Conservation (phyloP, 2,329 filamentous ascomycete species). For the Fusarium duplospermum region DNA sequence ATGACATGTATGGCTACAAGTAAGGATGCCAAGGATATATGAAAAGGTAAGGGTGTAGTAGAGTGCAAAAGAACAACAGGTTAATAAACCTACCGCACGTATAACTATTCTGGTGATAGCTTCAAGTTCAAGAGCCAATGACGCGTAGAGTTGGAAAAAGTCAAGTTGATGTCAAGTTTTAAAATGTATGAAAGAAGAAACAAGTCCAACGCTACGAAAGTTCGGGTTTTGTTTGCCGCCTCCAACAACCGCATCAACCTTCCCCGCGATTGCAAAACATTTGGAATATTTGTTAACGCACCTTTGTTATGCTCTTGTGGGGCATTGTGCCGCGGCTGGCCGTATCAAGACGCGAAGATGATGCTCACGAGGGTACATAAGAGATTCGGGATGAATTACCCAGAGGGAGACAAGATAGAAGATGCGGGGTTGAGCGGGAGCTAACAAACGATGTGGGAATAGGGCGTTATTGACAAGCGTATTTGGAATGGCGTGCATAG, state of each 20-base stretch:
- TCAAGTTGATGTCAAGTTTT: not conserved
- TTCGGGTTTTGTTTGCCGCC: constrained; percentile 25
- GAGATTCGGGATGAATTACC: not conserved
- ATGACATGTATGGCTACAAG: not conserved
- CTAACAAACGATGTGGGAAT: constrained; percentile 26
- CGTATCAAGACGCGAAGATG: constrained; percentile 6
- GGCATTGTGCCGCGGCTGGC: constrained; percentile 31
- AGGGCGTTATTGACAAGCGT: constrained; percentile 40
- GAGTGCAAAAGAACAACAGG: not conserved
- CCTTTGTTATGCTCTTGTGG: constrained; percentile 30
- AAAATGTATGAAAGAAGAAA: constrained; percentile 12
- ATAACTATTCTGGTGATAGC: not conserved
- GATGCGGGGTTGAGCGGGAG: constrained; percentile 30
- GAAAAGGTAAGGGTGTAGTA: not conserved
- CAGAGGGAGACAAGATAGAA: not conserved
- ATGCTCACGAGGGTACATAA: constrained; percentile 17
- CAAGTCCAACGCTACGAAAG: constrained; percentile 11
- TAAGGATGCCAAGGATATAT: not conserved
- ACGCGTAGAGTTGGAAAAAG: not conserved
- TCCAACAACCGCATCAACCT: not conserved
- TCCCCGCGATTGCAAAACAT: constrained; percentile 1
- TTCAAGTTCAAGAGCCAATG: constrained; percentile 1
- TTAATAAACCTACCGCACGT: not conserved
- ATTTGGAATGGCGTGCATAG: not conserved
- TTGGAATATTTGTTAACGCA: constrained; percentile 15